Percentiles rank a stretch among this genome's conserved stretches.
Conservation (phyloP, 2,329 filamentous ascomycete species). For the Scedosporium dehoogii region DNA sequence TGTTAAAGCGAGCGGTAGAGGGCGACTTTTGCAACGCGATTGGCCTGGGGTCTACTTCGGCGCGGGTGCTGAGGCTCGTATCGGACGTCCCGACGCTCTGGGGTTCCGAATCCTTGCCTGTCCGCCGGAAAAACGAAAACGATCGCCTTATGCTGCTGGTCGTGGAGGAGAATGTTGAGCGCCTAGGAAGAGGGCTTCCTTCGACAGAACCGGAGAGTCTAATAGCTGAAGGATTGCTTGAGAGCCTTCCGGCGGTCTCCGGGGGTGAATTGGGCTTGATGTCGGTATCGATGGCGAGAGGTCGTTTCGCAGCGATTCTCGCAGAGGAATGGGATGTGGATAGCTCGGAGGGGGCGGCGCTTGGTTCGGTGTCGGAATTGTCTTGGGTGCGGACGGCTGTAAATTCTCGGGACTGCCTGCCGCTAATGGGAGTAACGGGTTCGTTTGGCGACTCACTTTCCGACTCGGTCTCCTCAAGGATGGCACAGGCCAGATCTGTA, state of each 20-base stretch:
- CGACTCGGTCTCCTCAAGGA: constrained; percentile 8
- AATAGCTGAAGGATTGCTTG: background rate
- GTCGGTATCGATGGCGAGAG: background rate
- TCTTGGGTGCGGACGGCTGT: constrained; percentile 7
- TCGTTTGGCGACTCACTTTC: constrained; percentile 8
- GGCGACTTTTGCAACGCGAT: constrained; percentile 34
- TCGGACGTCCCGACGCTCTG: background rate
- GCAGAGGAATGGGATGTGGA: background rate
- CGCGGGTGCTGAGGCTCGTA: background rate
- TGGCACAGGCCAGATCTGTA: constrained; percentile 5
- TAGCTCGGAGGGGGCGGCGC: background rate
- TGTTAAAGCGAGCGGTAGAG: constrained; percentile 35
- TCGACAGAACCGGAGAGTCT: background rate
- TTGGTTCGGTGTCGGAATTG: constrained; percentile 4
- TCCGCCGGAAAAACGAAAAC: constrained; percentile 3
- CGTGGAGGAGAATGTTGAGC: constrained; percentile 2
- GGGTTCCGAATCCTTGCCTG: background rate
- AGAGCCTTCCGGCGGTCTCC: background rate
- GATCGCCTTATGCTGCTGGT: background rate
- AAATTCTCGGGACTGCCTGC: constrained; percentile 8
- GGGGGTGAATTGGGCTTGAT: background rate
- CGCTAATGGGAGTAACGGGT: constrained; percentile 6
- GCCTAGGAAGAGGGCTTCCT: background rate
- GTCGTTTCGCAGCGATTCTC: background rate
- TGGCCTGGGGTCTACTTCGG: constrained; percentile 15